phyloP scores from a whole-genome alignment of 1,284 basidiomycete genomes.

The Volvariella volvacea region DNA sequence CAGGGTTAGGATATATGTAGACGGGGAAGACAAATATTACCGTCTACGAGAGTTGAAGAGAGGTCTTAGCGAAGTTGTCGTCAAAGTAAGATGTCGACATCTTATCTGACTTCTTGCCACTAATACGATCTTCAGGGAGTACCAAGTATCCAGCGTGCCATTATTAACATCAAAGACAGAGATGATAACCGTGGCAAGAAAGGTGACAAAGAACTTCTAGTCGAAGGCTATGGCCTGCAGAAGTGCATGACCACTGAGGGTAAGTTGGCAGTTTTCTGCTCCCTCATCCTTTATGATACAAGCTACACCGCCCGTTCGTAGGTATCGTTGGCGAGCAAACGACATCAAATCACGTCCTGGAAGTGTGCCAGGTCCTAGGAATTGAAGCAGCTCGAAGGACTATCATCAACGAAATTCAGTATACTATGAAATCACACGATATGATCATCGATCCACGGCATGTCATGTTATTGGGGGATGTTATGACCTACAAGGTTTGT shows the following conservation, averaged over 20 bases:
- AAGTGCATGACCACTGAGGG: conserved; percentile 98
- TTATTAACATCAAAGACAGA: conserved; percentile 89
- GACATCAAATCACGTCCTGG: conserved; percentile 96
- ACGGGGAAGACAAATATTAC: conserved; percentile 84
- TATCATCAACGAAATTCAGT: conserved; percentile 96
- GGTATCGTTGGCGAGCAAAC: conserved; percentile 91
- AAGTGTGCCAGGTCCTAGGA: conserved; percentile 89
- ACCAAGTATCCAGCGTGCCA: conserved; percentile 77
- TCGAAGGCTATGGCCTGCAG: conserved; percentile 96
- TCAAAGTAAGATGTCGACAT: conserved; percentile 56
- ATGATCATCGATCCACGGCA: conserved; percentile 99
- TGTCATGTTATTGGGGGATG: conserved; percentile 97
- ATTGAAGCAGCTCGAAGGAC: conserved; percentile 95
- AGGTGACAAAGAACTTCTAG: conserved; percentile 81
- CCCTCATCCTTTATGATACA: background rate
- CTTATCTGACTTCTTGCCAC: background rate
- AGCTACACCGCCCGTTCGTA: conserved; percentile 20
- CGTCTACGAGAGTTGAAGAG: conserved; percentile 82
- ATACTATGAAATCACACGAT: conserved; percentile 96
- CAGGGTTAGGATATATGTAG: conserved; percentile 82
- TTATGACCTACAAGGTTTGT: conserved; percentile 97
- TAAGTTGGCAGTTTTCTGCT: conserved; percentile 24
- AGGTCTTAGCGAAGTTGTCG: conserved; percentile 75
- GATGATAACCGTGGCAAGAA: conserved; percentile 71
- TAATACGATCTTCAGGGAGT: conserved; percentile 53